These are phyloP conservation scores for Ustilaginoidea virens DNA, from an alignment of 2,329 filamentous ascomycete genomes.

Conservation along the genomic window DNA sequence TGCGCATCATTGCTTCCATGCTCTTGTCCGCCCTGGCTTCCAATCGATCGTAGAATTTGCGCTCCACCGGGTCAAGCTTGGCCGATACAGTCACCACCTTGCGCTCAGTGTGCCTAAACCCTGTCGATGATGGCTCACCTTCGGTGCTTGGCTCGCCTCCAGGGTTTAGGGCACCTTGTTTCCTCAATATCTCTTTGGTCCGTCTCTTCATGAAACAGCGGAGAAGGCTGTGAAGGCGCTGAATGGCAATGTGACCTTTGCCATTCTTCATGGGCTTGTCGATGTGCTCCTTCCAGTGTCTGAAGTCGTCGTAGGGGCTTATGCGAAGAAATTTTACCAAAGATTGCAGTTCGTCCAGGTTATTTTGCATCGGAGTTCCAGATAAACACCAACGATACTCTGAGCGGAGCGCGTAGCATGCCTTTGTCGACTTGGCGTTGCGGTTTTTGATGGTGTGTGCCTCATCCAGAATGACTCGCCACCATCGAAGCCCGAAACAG, in stretches of 20 bases:
- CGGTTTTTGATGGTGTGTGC: slow-evolving; percentile 98
- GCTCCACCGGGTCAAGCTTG: slow-evolving; percentile 65
- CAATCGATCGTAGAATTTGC: slow-evolving; percentile 71
- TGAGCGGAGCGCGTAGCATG: slow-evolving; percentile 68
- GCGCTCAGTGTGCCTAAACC: slow-evolving; percentile 83
- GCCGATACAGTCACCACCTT: slow-evolving; percentile 71
- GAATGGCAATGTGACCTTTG: slow-evolving; percentile 76
- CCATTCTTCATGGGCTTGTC: slow-evolving; percentile 80
- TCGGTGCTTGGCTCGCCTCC: slow-evolving; percentile 47
- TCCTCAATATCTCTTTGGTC: slow-evolving; percentile 90
- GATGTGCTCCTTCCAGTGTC: slow-evolving; percentile 83
- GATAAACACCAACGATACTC: slow-evolving; percentile 94
- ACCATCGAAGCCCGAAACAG: slow-evolving; percentile 89
- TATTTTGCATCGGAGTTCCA: slow-evolving; percentile 96
- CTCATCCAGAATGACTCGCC: slow-evolving; percentile 87
- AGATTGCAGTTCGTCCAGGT: slow-evolving; percentile 88
- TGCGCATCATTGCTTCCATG: slow-evolving; percentile 76
- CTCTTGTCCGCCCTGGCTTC: slow-evolving; percentile 75
- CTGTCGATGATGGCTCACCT: slow-evolving; percentile 38
- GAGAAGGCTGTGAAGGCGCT: slow-evolving; percentile 68
- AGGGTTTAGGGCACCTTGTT: slow-evolving; percentile 65
- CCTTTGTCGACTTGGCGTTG: slow-evolving; percentile 88
- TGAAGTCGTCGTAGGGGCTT: slow-evolving; percentile 74
- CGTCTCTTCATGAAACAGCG: slow-evolving; percentile 97
- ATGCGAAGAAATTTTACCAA: slow-evolving; percentile 87